phyloP scores from a whole-genome alignment of 768 basidiomycete species.

The Candolleomyces efflorescens region DNA sequence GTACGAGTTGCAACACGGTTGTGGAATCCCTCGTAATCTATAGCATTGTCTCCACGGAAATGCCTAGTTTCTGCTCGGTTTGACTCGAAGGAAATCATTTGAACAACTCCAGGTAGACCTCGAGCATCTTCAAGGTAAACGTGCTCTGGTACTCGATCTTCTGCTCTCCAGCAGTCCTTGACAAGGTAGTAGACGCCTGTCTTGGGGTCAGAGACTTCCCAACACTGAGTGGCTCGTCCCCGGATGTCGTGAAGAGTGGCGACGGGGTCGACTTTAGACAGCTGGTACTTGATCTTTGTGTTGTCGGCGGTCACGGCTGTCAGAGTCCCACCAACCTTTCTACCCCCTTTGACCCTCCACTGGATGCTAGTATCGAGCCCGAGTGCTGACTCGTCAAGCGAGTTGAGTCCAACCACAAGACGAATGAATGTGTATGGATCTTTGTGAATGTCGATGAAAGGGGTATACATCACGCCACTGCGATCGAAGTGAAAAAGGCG shows the following conservation, averaged over 20 bases:
- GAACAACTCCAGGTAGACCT: background rate
- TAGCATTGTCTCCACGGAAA: background rate
- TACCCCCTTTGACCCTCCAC: background rate
- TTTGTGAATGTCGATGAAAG: conserved; percentile 1
- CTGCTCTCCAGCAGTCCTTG: background rate
- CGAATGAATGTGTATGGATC: background rate
- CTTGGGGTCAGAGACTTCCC: background rate
- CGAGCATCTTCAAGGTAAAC: background rate
- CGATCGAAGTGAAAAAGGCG: conserved; percentile 4
- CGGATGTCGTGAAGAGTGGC: background rate
- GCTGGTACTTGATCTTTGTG: background rate
- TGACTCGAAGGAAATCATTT: background rate
- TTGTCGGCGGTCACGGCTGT: background rate
- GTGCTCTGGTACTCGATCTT: background rate
- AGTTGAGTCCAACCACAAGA: background rate
- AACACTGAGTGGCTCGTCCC: background rate
- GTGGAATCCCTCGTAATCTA: too few relatives aligned
- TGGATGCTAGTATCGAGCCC: background rate
- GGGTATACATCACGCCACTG: background rate
- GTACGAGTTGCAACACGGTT: too few relatives aligned
- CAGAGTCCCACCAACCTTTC: background rate
- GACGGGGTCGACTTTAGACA: background rate
- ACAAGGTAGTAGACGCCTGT: background rate
- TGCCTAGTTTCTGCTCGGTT: background rate
- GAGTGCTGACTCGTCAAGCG: background rate